A percentile compares a stretch with the other conserved stretches of the same genome.
Conservation (phyloP, 2,329 filamentous ascomycete genomes). For the Calonectria hongkongensis region DNA sequence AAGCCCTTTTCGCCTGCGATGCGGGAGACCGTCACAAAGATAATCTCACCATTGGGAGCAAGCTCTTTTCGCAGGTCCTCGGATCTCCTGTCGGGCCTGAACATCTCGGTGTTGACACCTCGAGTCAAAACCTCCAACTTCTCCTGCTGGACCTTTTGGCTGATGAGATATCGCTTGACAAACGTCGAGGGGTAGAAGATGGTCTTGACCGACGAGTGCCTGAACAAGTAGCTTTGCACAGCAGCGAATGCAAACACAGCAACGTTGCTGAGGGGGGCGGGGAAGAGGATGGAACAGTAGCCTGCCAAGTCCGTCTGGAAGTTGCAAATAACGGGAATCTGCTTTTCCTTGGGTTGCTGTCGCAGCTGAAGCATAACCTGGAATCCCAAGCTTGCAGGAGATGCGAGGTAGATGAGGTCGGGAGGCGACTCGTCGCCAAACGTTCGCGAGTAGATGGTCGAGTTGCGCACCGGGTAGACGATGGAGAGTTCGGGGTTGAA, state of each 20-base stretch:
- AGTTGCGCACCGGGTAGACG: constrained; percentile 80
- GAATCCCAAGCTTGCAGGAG: constrained; percentile 81
- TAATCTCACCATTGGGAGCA: constrained; percentile 77
- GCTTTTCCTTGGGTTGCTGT: constrained; percentile 72
- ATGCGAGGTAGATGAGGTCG: constrained; percentile 82
- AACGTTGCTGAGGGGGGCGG: constrained; percentile 74
- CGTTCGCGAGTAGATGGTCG: constrained; percentile 75
- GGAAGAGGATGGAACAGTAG: constrained; percentile 82
- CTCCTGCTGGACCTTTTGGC: constrained; percentile 71
- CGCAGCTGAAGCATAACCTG: constrained; percentile 82
- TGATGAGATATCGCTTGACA: constrained; percentile 76
- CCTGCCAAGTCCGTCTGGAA: constrained; percentile 83
- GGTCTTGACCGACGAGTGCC: constrained; percentile 75
- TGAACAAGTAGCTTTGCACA: constrained; percentile 81
- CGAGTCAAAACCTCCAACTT: constrained; percentile 78
- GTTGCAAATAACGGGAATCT: constrained; percentile 79
- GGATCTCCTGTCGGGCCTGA: constrained; percentile 73
- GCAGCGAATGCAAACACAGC: constrained; percentile 77
- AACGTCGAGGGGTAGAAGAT: constrained; percentile 82
- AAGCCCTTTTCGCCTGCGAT: constrained; percentile 83
- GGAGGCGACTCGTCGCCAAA: constrained; percentile 72
- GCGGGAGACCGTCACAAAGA: constrained; percentile 80
- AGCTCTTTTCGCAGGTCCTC: constrained; percentile 71
- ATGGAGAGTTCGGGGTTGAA: constrained; percentile 84
- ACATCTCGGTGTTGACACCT: constrained; percentile 79